phyloP scores from a whole-genome alignment of 129 eudicot species.

The Mikania micrantha region DNA sequence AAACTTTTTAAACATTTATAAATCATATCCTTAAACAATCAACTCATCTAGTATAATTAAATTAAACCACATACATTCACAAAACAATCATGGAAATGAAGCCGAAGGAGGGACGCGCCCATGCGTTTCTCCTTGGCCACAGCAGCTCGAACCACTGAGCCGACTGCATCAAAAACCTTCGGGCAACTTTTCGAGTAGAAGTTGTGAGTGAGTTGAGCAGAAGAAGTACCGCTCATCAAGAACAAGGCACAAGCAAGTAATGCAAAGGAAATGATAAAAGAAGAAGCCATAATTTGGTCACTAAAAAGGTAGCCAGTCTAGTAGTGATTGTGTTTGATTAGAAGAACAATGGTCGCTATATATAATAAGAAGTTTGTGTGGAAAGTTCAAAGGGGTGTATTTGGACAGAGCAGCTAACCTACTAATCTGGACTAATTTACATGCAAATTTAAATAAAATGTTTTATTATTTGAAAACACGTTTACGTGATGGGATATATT shows the following conservation, averaged over 20 bases:
- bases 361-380: background rate
- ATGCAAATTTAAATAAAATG: background rate
- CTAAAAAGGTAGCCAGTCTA: background rate
- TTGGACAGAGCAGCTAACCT: conserved; percentile 22
- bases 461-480: background rate
- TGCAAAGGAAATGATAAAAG: conserved; percentile 12
- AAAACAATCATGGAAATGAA: conserved; percentile 38
- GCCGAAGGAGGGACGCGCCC: conserved; percentile 29
- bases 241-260: conserved; percentile 22
- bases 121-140: conserved; percentile 29
- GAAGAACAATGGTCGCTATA: background rate
- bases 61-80: conserved; percentile 23
- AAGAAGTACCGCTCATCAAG: conserved; percentile 25
- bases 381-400: background rate
- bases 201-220: conserved; percentile 36
- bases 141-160: conserved; percentile 31
- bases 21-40: background rate
- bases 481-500: conserved; percentile 3
- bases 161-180: conserved; percentile 25
- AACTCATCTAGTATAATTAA: too few species aligned
- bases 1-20: background rate
- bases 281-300: conserved; percentile 17
- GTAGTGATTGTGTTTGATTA: conserved; percentile 4
- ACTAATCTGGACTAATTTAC: conserved; percentile 15
- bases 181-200: conserved; percentile 54